Evolutionary conservation across 495 filamentous ascomycete species (phyloP).

Genomic region (Cryomyces minteri): DNA sequence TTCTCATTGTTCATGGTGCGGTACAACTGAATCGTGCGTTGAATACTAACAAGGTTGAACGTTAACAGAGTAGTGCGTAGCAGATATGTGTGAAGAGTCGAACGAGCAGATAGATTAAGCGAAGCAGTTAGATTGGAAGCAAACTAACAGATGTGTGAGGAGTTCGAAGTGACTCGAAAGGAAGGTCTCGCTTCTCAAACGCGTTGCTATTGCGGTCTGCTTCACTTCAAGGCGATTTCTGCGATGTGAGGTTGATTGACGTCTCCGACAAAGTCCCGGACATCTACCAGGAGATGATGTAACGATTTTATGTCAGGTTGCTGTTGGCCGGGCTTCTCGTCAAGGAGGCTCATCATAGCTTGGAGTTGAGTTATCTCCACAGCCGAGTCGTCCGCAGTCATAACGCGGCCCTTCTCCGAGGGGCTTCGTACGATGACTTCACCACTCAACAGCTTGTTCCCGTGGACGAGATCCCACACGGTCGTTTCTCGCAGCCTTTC

Average conservation of each 20-base stretch:
- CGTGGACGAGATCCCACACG: constrained; percentile 85
- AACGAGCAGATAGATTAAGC: too few species aligned
- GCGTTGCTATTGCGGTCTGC: too few species aligned
- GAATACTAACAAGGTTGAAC: too few species aligned
- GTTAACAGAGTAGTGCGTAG: too few species aligned
- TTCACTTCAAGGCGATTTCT: too few species aligned
- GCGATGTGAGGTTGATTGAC: constrained; percentile 49
- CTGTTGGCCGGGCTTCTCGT: constrained; percentile 29
- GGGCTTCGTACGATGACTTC: constrained; percentile 92
- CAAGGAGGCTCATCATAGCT: constrained; percentile 87
- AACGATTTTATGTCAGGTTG: constrained; percentile 44
- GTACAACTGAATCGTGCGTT: too few species aligned
- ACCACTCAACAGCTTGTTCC: constrained; percentile 79
- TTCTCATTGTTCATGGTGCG: too few species aligned
- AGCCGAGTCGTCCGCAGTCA: constrained; percentile 84
- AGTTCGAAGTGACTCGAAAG: too few species aligned
- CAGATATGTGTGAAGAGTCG: too few species aligned
- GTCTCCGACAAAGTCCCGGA: constrained; percentile 60
- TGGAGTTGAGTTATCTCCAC: constrained; percentile 83
- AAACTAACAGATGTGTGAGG: too few species aligned
- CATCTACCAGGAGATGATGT: constrained; percentile 72
- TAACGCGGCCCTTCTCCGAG: constrained; percentile 53
- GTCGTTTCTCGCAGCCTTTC: constrained; percentile 56
- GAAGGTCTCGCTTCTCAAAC: too few species aligned
- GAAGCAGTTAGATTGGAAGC: too few species aligned